Base-by-base conservation (phyloP, 2,329 filamentous ascomycete species). In the Cladorrhinum sp. region DNA sequence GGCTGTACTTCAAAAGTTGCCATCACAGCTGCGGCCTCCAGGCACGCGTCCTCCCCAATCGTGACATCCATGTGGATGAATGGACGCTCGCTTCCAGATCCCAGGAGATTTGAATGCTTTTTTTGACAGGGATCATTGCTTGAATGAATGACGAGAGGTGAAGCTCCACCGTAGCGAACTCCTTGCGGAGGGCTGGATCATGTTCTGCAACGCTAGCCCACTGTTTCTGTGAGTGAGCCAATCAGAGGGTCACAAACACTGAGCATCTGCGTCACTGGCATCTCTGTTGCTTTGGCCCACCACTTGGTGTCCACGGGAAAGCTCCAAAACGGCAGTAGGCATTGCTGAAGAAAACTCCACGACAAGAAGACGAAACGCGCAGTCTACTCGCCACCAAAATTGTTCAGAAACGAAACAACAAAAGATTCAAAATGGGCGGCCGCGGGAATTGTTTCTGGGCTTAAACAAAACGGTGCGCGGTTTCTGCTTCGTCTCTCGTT, bases 231-330 rank as follows among this genome's bases (percentile, higher is more conserved):
- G 23, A 29, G 12, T 24, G 2, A 20, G 23, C 56, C 55, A 64
- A 50, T 59, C n/a, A 53, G 1, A 5, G 12, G n/a, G 8, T 3
- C 12, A 9, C 7, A 20, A 9, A 29, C 27, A 6, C 32, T 5
- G 23, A 45, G 48, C 50, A 58, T 50, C 45, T 65, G 64, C 64
- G 64, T 64, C 64, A 65, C 59, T 57, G 53, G n/a, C 49, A 32
- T 36, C 57, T 49, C n/a, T 20, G 41, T 5, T 41, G 36, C 36
- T 41, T 52, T 55, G 36, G 50, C 36, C 51, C 51, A 22, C 32
- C 20, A 13, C 8, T 36, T 49, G 22, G 22, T 23, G 57, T 27
- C 18, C 23, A n/a, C 18, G 41, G 54, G 36, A 18, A 27, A 60
- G 27, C 54, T 48, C 36, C 9, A 27, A 55, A 59, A 48, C 57